Evolutionary conservation across 73 alveolate genomes (phyloP).

Genomic region (Diophrys sp.): DNA sequence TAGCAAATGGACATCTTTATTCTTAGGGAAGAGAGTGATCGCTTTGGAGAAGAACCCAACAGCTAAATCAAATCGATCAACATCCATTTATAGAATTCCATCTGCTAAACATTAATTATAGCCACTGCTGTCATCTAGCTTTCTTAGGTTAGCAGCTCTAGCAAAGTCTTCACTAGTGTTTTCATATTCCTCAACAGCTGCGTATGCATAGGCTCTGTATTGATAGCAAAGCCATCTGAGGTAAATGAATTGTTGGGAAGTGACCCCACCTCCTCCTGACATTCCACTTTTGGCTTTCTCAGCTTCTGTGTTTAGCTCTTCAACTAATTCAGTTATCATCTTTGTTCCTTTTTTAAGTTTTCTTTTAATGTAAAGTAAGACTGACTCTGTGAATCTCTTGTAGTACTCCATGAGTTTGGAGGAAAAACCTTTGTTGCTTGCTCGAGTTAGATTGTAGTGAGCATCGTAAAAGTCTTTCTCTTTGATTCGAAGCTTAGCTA

Average conservation of each 20-base stretch:
- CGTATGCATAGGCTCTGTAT: slow-evolving; percentile 55
- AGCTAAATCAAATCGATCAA: slow-evolving; percentile 28
- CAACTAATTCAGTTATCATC: slow-evolving; percentile 52
- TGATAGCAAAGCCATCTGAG: slow-evolving; percentile 21
- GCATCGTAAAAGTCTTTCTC: slow-evolving; percentile 87
- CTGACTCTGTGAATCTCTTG: slow-evolving; percentile 73
- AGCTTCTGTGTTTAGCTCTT: not conserved
- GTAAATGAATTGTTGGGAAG: slow-evolving; percentile 15
- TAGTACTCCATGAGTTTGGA: slow-evolving; percentile 57
- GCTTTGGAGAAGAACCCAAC: slow-evolving; percentile 19
- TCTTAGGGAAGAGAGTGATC: slow-evolving; percentile 9
- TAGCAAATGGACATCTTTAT: slow-evolving; percentile 40
- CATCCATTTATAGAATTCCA: slow-evolving; percentile 54
- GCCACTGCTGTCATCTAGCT: slow-evolving; percentile 56
- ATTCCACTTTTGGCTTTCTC: slow-evolving; percentile 13
- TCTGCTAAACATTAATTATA: slow-evolving; percentile 61
- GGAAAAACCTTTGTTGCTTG: slow-evolving; percentile 47
- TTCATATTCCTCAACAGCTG: slow-evolving; percentile 44
- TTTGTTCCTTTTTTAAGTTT: slow-evolving; percentile 74
- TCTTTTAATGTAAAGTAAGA: slow-evolving; percentile 66
- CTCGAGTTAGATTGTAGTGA: slow-evolving; percentile 64
- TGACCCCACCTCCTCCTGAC: slow-evolving; percentile 6
- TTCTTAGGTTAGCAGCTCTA: slow-evolving; percentile 29
- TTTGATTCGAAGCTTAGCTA: slow-evolving; percentile 70
- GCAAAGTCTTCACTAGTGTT: slow-evolving; percentile 35